These are phyloP conservation scores for Dactylellina drechsleri DNA, from an alignment of 2,329 filamentous ascomycete genomes.

Conservation along the genomic window DNA sequence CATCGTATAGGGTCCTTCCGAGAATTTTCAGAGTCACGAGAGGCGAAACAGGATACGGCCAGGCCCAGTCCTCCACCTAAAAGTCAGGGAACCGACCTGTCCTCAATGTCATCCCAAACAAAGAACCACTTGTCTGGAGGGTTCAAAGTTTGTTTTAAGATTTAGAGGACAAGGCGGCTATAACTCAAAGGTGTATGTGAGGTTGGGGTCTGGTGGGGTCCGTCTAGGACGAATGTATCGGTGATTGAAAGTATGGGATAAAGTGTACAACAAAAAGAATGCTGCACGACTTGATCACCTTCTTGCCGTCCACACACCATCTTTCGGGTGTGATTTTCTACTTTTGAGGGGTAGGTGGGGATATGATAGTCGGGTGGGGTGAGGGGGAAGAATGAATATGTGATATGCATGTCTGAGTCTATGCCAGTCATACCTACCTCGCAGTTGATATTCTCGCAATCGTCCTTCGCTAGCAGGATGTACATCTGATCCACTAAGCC, in stretches of 20 bases:
- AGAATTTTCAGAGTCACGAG: conserved; percentile 50
- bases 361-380: neutral
- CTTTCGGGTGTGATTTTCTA: conserved; percentile 12
- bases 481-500: conserved; percentile 84
- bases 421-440: conserved; percentile 61
- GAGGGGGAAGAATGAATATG: neutral
- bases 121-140: conserved; percentile 33
- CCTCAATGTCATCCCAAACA: neutral
- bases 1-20: conserved; percentile 60
- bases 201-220: conserved; percentile 32
- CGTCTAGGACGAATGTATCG: conserved; percentile 54
- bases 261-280: conserved; percentile 23
- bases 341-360: conserved; percentile 54
- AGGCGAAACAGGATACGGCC: conserved; percentile 54
- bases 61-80: conserved; percentile 33
- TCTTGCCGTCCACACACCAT: conserved; percentile 47
- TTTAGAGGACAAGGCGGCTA: conserved; percentile 11
- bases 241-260: conserved; percentile 51
- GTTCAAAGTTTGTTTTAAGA: conserved; percentile 20
- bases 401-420: conserved; percentile 47
- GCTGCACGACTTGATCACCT: conserved; percentile 54
- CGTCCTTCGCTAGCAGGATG: conserved; percentile 74
- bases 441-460: conserved; percentile 67
- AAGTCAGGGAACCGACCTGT: conserved; percentile 22
- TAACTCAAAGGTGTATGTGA: conserved; percentile 41